These are phyloP conservation scores for Pelargonium nanum DNA, from an alignment of 345 rosid species.

Conservation along the genomic window DNA sequence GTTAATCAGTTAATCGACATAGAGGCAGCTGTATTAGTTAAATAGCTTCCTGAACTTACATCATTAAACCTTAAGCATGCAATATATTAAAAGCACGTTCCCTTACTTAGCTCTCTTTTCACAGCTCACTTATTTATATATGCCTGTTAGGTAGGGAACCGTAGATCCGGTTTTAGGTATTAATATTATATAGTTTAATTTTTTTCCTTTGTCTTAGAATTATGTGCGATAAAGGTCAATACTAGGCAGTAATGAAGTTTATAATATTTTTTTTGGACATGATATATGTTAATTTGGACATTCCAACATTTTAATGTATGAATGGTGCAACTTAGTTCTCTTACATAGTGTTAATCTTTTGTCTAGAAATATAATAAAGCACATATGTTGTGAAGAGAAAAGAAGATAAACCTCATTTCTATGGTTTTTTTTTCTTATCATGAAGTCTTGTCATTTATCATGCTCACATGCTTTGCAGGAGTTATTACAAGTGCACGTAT, in stretches of 20 bases:
- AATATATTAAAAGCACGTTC: too few species aligned
- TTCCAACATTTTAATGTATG: too few species aligned
- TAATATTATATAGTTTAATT: too few species aligned
- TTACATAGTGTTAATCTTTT: too few species aligned
- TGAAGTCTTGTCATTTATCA: neutral
- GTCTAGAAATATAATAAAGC: neutral
- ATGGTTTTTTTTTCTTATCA: neutral
- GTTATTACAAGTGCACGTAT: slow-evolving; percentile 95
- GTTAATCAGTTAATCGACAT: too few species aligned
- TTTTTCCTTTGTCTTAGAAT: neutral
- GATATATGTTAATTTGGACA: too few species aligned
- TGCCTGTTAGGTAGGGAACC: neutral
- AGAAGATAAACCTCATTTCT: neutral
- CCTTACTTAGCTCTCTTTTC: neutral
- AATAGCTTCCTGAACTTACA: too few species aligned
- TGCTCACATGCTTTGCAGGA: slow-evolving; percentile 38
- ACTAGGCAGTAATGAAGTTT: neutral
- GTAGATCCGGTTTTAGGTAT: neutral
- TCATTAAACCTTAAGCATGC: too few species aligned
- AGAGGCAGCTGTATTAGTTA: too few species aligned
- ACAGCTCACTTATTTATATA: neutral
- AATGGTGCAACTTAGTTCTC: neutral
- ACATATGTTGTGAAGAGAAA: too few species aligned
- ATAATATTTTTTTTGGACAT: too few species aligned
- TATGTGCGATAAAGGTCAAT: neutral